Evolutionary conservation across 345 rosid species (phyloP).

Genomic region (Salix purpurea): DNA sequence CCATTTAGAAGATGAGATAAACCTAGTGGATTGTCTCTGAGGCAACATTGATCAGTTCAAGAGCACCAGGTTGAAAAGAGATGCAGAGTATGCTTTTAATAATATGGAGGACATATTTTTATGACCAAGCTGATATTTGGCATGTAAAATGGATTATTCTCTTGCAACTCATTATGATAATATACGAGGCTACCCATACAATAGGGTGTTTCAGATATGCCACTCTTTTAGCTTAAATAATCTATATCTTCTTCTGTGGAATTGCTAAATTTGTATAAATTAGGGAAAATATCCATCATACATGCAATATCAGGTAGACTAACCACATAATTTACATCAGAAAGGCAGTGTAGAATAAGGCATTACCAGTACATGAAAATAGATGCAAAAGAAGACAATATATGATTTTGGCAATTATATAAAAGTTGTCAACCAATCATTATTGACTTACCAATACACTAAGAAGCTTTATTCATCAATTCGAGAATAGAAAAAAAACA

Average conservation of each 20-base stretch:
- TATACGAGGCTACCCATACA: background rate
- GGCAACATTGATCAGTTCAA: background rate
- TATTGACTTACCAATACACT: background rate
- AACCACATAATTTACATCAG: background rate
- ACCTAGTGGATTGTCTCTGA: background rate
- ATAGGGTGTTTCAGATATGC: background rate
- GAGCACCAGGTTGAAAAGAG: background rate
- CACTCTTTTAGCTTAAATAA: background rate
- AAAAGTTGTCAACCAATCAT: background rate
- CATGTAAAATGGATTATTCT: background rate
- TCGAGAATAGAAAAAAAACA: slow-evolving; percentile 7
- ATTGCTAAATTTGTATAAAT: background rate
- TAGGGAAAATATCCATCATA: background rate
- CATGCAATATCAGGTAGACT: background rate
- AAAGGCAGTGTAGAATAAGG: background rate
- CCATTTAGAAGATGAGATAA: background rate
- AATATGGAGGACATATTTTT: background rate
- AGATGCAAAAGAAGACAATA: background rate
- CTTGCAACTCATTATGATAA: background rate
- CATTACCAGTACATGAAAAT: background rate
- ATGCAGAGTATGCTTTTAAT: background rate
- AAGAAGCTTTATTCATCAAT: background rate
- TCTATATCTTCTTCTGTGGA: background rate
- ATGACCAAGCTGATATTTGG: background rate
- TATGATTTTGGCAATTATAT: background rate